Evolutionary conservation across 1,284 basidiomycete genomes (phyloP).

Genomic region (Hypsizygus ulmarius): DNA sequence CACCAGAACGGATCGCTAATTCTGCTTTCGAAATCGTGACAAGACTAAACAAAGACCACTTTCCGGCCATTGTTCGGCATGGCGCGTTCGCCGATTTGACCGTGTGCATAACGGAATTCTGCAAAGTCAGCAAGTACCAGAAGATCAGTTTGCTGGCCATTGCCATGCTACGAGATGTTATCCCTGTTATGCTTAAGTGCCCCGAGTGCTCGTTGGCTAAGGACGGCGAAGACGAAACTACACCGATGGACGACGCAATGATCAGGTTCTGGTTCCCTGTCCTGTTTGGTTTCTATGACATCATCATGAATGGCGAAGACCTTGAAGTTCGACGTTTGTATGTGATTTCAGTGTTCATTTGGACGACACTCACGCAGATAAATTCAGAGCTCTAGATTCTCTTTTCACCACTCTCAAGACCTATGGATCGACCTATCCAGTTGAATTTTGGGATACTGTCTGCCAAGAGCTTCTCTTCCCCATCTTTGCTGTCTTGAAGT

Average conservation of each 20-base stretch:
- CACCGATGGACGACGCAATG: constrained; percentile 75
- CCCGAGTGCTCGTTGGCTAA: constrained; percentile 73
- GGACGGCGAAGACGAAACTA: constrained; percentile 30
- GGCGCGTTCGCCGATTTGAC: constrained; percentile 96
- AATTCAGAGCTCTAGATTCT: constrained; percentile 85
- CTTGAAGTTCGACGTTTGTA: constrained; percentile 94
- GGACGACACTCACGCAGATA: constrained; percentile 8
- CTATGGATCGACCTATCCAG: constrained; percentile 83
- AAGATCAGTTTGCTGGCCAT: constrained; percentile 97
- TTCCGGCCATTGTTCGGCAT: constrained; percentile 85
- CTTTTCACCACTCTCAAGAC: constrained; percentile 93
- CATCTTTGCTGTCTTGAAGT: constrained; percentile 95
- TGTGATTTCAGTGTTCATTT: constrained; percentile 33
- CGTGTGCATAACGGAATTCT: constrained; percentile 98
- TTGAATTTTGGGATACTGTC: constrained; percentile 98
- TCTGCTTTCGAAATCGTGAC: constrained; percentile 98
- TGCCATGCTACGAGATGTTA: constrained; percentile 91
- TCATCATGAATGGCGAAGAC: constrained; percentile 99
- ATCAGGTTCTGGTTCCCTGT: constrained; percentile 97
- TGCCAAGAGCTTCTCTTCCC: constrained; percentile 97
- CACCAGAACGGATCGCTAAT: constrained; percentile 82
- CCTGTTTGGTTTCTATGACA: constrained; percentile 96
- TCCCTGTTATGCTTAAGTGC: constrained; percentile 86
- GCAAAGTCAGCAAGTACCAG: constrained; percentile 98
- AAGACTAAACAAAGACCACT: constrained; percentile 88